A percentile compares a stretch with the other conserved stretches of the same genome.
Evolutionary conservation across 306 rosid species (phyloP).

Genomic region (Fragaria nilgerrensis): DNA sequence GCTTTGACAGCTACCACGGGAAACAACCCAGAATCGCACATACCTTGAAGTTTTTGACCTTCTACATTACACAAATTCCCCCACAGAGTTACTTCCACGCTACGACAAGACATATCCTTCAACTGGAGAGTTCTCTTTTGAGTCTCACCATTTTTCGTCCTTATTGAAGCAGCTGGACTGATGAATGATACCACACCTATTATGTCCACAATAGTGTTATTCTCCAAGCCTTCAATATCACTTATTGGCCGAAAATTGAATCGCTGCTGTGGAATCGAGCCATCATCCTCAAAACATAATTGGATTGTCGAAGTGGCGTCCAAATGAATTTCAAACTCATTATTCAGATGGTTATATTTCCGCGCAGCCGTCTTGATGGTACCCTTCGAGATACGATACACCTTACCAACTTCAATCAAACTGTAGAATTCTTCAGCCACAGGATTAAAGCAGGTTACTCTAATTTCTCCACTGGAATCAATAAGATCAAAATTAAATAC

Average conservation of each 20-base stretch:
- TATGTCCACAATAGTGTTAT: conserved; percentile 56
- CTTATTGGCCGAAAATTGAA: conserved; percentile 62
- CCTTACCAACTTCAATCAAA: conserved; percentile 69
- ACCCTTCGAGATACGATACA: conserved; percentile 75
- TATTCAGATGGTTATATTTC: conserved; percentile 62
- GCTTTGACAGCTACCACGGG: conserved; percentile 81
- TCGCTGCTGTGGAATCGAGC: conserved; percentile 57
- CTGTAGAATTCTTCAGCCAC: conserved; percentile 78
- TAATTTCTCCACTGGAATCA: conserved; percentile 85
- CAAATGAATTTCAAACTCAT: conserved; percentile 70
- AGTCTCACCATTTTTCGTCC: conserved; percentile 87
- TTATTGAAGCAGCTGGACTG: conserved; percentile 62
- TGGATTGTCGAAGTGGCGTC: conserved; percentile 57
- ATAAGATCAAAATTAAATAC: conserved; percentile 91
- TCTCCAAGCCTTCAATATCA: conserved; percentile 67
- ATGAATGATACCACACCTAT: conserved; percentile 74
- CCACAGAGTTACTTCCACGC: conserved; percentile 82
- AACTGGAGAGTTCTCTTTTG: conserved; percentile 78
- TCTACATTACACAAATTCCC: conserved; percentile 70
- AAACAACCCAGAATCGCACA: conserved; percentile 68
- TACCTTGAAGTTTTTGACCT: conserved; percentile 72
- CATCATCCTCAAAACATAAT: conserved; percentile 68
- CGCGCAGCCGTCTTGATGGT: conserved; percentile 65
- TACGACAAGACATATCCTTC: conserved; percentile 78
- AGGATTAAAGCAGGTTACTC: conserved; percentile 79